Percentiles rank a stretch among this genome's conserved stretches.
phyloP scores from a whole-genome alignment of 1,139 yeast species.

The Geotrichum aggregatum region DNA sequence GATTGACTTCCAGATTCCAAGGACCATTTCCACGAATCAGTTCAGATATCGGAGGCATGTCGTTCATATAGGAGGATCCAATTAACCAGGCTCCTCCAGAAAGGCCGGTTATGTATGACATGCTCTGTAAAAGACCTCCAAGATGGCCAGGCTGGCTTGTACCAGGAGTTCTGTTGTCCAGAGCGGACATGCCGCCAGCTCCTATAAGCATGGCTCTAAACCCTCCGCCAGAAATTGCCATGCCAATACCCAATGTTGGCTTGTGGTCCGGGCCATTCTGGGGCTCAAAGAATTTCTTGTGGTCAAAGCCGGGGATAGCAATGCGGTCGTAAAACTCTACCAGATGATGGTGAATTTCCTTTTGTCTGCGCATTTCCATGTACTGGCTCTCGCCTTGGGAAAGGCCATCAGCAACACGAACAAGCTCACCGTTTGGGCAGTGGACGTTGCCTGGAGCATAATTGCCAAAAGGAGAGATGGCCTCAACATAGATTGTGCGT shows the following conservation, averaged over 20 bases:
- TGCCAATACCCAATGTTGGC: conserved; percentile 44
- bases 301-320: conserved; percentile 17
- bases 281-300: conserved; percentile 6
- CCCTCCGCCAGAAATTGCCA: conserved; percentile 82
- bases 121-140: conserved; percentile 71
- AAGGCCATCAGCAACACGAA: conserved; percentile 28
- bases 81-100: conserved; percentile 88
- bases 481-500: neutral
- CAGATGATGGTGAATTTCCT: conserved; percentile 5
- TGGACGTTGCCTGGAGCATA: conserved; percentile 27
- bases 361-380: conserved; percentile 13
- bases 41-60: conserved; percentile 70
- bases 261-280: neutral
- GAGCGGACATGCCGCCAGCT: conserved; percentile 72
- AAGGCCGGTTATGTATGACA: conserved; percentile 72
- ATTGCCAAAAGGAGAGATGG: conserved; percentile 12
- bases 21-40: conserved; percentile 47
- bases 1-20: conserved; percentile 61
- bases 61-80: conserved; percentile 74
- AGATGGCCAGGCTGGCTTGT: conserved; percentile 54
- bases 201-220: conserved; percentile 77
- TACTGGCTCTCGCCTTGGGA: conserved; percentile 25
- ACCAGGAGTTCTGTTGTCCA: conserved; percentile 62
- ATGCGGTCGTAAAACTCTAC: conserved; percentile 9
- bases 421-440: conserved; percentile 25